Conservation (phyloP, 2,329 filamentous ascomycete species). For the Colletotrichum falcatum region DNA sequence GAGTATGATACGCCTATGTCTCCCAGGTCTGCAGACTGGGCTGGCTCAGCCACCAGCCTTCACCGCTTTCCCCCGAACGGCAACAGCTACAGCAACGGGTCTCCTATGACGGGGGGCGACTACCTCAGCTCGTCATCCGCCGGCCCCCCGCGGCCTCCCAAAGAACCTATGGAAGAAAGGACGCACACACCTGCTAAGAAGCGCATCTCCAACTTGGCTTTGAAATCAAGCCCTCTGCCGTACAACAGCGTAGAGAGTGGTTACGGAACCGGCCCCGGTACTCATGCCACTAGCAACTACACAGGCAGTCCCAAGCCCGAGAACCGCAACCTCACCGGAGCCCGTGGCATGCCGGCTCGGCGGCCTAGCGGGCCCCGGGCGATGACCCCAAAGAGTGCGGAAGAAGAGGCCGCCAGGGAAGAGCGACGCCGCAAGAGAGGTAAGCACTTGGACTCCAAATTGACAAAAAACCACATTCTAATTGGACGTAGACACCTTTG, state of each 20-base stretch:
- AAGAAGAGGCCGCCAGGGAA: slow-evolving; percentile 59
- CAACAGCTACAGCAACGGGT: slow-evolving; percentile 61
- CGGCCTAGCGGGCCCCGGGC: slow-evolving; percentile 69
- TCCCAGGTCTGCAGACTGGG: slow-evolving; percentile 72
- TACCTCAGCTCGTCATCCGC: slow-evolving; percentile 61
- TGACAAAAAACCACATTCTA: slow-evolving; percentile 13
- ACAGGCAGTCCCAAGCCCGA: slow-evolving; percentile 66
- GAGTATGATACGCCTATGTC: slow-evolving; percentile 73
- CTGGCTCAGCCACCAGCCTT: slow-evolving; percentile 69
- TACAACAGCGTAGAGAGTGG: slow-evolving; percentile 67
- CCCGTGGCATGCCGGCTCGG: slow-evolving; percentile 63
- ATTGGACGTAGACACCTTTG: slow-evolving; percentile 62
- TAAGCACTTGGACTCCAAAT: slow-evolving; percentile 49
- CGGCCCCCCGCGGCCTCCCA: slow-evolving; percentile 69
- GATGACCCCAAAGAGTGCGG: slow-evolving; percentile 69
- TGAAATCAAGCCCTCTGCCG: slow-evolving; percentile 66
- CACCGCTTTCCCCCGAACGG: slow-evolving; percentile 62
- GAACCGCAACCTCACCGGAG: slow-evolving; percentile 68
- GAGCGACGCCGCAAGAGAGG: slow-evolving; percentile 69
- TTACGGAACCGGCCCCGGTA: slow-evolving; percentile 62
- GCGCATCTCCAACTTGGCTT: slow-evolving; percentile 62
- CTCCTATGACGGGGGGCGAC: slow-evolving; percentile 51
- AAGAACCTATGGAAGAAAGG: slow-evolving; percentile 66
- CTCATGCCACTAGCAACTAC: slow-evolving; percentile 63
- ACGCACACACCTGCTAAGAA: slow-evolving; percentile 59